Evolutionary conservation across 257 asterid genomes (phyloP).

Genomic region (Solanum sparsipilum): DNA sequence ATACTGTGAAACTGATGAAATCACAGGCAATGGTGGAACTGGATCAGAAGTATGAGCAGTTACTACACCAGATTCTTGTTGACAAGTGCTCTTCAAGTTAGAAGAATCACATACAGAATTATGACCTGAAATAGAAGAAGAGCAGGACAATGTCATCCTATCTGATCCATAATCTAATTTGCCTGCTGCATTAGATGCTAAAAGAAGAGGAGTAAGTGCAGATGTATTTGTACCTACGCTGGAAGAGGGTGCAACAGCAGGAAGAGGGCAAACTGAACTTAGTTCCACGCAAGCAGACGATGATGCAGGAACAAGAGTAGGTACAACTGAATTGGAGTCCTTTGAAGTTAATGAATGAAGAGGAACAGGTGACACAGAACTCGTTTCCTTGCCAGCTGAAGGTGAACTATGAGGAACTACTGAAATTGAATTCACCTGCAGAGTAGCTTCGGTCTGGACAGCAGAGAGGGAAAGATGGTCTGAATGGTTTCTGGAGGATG

Average conservation of each 20-base stretch:
- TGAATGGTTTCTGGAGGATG: neutral
- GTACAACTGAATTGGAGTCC: conserved; percentile 10
- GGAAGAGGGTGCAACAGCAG: conserved; percentile 2
- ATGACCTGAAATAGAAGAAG: conserved; percentile 14
- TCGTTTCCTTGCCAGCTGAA: neutral
- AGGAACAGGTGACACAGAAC: neutral
- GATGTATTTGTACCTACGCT: neutral
- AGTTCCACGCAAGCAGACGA: conserved; percentile 1
- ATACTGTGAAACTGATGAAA: conserved; percentile 18
- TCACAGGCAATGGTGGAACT: conserved; percentile 23
- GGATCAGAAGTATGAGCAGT: conserved; percentile 26
- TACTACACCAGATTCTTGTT: conserved; percentile 20
- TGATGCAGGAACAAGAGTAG: conserved; percentile 2
- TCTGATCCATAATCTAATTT: conserved; percentile 16
- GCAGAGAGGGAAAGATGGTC: conserved; percentile 27
- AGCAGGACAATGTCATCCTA: conserved; percentile 12
- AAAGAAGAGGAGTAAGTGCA: conserved; percentile 17
- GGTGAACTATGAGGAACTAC: conserved; percentile 4
- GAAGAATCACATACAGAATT: conserved; percentile 16
- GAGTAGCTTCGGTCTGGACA: conserved; percentile 11
- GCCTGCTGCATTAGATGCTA: conserved; percentile 23
- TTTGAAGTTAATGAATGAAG: neutral
- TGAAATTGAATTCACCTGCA: conserved; percentile 10
- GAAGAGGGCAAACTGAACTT: neutral
- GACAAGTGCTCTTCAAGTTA: conserved; percentile 19